These are phyloP conservation scores for Colletotrichum musicola DNA, from an alignment of 2,329 filamentous ascomycete species.

Conservation along the genomic window DNA sequence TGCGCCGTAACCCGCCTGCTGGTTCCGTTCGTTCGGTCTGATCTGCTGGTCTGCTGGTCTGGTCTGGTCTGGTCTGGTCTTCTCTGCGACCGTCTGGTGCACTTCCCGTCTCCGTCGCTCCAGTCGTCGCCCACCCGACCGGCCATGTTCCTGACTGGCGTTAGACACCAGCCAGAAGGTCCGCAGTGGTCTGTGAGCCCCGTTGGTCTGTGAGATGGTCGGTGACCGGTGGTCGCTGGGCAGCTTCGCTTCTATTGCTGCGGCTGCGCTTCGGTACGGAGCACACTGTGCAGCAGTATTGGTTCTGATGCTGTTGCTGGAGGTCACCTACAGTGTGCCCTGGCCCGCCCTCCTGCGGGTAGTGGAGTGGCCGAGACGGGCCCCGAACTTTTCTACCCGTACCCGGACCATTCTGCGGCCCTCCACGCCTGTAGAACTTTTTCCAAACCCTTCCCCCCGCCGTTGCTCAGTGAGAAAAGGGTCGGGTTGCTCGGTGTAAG, in stretches of 20 bases:
- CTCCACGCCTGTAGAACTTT: conserved; percentile 11
- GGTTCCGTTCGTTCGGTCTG: conserved; percentile 7
- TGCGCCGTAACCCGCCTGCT: conserved; percentile 22
- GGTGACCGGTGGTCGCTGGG: conserved; percentile 30
- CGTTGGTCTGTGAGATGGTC: conserved; percentile 21
- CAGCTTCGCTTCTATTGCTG: conserved; percentile 1
- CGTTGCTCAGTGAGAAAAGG: conserved; percentile 25
- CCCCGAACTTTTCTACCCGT: conserved; percentile 12
- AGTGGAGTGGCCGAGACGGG: conserved; percentile 3
- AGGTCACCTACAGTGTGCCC: no score
- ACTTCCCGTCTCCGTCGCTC: not conserved
- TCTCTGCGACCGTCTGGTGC: no score
- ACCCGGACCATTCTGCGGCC: conserved; percentile 21
- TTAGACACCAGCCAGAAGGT: conserved; percentile 17
- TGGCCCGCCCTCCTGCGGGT: not conserved
- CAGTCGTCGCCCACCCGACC: conserved; percentile 33
- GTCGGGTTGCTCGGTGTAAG: conserved; percentile 37
- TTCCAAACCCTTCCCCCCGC: conserved; percentile 11
- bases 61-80: conserved; percentile 12
- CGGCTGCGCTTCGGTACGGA: not conserved
- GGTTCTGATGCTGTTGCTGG: no score
- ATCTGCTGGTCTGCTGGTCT: not conserved
- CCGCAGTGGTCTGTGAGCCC: conserved; percentile 35
- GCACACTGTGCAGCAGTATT: not conserved
- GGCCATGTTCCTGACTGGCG: conserved; percentile 34